Evolutionary conservation across 2,329 filamentous ascomycete species (phyloP), one percentile per base, ranked within the genome.

Genomic region (Fusarium nisikadoi): DNA sequence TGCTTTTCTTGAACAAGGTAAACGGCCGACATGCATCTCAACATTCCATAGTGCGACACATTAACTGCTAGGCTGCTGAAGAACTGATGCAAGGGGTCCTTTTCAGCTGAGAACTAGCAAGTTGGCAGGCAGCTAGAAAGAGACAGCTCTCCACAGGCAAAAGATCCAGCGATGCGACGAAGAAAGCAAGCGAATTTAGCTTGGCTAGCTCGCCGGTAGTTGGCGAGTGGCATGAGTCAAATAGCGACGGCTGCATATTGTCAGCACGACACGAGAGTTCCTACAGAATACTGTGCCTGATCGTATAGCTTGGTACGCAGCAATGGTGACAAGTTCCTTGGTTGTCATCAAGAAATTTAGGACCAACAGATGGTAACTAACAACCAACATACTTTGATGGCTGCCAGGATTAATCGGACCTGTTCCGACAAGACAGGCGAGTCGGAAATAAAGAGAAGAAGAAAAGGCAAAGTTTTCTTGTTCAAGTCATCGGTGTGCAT

Each of bases 381-480:
- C 60, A 68, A 50, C 50, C 47, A 68, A 70, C 68, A 29, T 54
- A 42, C 45, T 52, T 55, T 64, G 55, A 61, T 47, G 25, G 55
- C 46, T 39, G 49, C 59, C 50, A 41, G 69, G 59, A 61, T 54
- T 55, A 64, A 31, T 76, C 71, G 71, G 73, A 64, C 45, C 57
- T 53, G 64, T 36, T 50, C 55, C 58, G 55, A 66, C 36, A 41
- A 42, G 39, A 60, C 62, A 52, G 61, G 58, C 60, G 45, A 63
- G 62, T 59, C 58, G 46, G 72, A 71, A 52, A 71, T 57, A 27
- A 23, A 59, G 43, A 55, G 45, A 42, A 43, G 13, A 47, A 49
- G 41, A 42, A 49, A 23, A 39, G 23, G 29, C n/a, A 56, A 27
- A 23, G 12, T 25, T 36, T 45, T 45, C 38, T 63, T 20, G n/a